Conservation (phyloP, 805 yeast genomes). For the Hemisphaericaspora nanyangensis region DNA sequence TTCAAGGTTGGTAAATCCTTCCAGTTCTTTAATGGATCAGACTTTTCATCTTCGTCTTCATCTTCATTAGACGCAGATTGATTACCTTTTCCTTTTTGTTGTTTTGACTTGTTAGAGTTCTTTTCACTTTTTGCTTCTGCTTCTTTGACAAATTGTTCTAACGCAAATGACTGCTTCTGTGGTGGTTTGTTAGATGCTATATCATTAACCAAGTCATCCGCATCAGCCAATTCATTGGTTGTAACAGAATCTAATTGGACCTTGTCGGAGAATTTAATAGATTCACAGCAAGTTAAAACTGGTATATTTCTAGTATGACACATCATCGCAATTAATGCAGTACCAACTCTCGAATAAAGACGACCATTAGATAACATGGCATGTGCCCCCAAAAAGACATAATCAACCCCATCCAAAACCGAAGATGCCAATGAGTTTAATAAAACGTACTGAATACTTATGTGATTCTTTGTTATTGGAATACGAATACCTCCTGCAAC, state of each 20-base stretch:
- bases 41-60: conserved; percentile 21
- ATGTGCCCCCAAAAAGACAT: conserved; percentile 93
- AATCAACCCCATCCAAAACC: conserved; percentile 80
- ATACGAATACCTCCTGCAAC: conserved; percentile 7
- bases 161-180: conserved; percentile 55
- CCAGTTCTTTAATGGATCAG: conserved; percentile 56
- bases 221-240: conserved; percentile 82
- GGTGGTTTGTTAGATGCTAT: conserved; percentile 50
- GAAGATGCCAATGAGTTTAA: conserved; percentile 72
- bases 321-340: conserved; percentile 89
- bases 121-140: conserved; percentile 30
- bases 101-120: conserved; percentile 19
- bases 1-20: conserved; percentile 58
- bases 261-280: conserved; percentile 88
- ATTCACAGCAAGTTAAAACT: conserved; percentile 92
- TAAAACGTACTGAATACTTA: conserved; percentile 74
- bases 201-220: conserved; percentile 58
- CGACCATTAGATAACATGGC: conserved; percentile 95
- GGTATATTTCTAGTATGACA: conserved; percentile 87
- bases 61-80: conserved; percentile 4
- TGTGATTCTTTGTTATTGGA: conserved; percentile 45
- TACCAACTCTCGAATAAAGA: conserved; percentile 89
- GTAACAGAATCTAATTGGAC: conserved; percentile 97
- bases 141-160: conserved; percentile 56
- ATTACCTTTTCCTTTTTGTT: conserved; percentile 9